These are phyloP conservation scores for Lanmaoa rubissima DNA, from an alignment of 768 basidiomycete species.

Conservation along the genomic window DNA sequence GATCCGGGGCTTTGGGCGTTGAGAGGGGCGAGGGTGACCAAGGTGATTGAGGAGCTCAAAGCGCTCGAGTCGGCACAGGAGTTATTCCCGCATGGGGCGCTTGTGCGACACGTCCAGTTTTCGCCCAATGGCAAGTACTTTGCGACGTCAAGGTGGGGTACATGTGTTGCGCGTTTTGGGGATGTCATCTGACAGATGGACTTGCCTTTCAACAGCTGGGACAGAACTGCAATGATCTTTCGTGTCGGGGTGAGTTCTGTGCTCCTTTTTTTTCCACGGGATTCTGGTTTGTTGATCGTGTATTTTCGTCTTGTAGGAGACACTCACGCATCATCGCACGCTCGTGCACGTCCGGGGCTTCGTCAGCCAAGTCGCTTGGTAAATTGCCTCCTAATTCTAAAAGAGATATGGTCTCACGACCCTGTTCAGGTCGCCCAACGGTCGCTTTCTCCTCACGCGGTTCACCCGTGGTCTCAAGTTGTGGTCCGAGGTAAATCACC, in stretches of 20 bases:
- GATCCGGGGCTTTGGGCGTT: conserved; percentile 25
- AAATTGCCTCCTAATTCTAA: background rate
- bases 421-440: conserved; percentile 44
- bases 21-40: conserved; percentile 38
- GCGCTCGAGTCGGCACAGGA: conserved; percentile 38
- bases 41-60: conserved; percentile 40
- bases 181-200: background rate
- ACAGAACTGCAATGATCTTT: conserved; percentile 48
- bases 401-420: background rate
- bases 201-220: conserved; percentile 38
- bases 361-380: conserved; percentile 55
- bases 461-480: conserved; percentile 47
- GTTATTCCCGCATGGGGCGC: conserved; percentile 42
- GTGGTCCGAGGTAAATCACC: conserved; percentile 44
- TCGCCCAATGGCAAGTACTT: conserved; percentile 54
- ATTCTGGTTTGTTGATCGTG: background rate
- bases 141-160: conserved; percentile 48
- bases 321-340: conserved; percentile 41
- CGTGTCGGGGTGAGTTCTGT: conserved; percentile 39
- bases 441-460: conserved; percentile 45
- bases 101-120: conserved; percentile 55
- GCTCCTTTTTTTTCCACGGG: background rate
- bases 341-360: conserved; percentile 52
- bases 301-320: conserved; percentile 32
- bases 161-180: background rate